Evolutionary conservation across 1,284 basidiomycete genomes (phyloP).

Genomic region (Psilocybe mexicana): DNA sequence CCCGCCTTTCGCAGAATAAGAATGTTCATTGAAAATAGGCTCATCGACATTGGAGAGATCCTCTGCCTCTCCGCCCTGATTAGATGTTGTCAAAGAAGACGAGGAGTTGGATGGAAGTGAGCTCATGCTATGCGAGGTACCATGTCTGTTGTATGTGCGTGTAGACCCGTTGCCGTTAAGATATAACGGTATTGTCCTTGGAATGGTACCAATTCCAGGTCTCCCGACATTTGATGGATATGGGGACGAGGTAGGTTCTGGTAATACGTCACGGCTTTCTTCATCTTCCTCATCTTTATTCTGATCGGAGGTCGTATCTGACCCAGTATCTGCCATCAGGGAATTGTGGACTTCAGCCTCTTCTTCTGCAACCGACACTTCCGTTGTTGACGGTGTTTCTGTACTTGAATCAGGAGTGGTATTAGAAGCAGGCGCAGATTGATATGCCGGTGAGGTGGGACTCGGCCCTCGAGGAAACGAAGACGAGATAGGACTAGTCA

Average conservation of each 20-base stretch:
- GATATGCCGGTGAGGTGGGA: slow-evolving; percentile 6
- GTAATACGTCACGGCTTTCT: slow-evolving; percentile 4
- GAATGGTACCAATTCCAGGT: slow-evolving; percentile 34
- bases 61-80: slow-evolving; percentile 14
- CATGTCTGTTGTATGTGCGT: slow-evolving; percentile 21
- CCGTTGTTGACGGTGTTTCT: not conserved
- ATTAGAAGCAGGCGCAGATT: not conserved
- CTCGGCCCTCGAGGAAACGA: slow-evolving; percentile 23
- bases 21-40: not conserved
- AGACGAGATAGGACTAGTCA: slow-evolving; percentile 30
- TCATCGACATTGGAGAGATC: slow-evolving; percentile 1
- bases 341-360: slow-evolving; percentile 12
- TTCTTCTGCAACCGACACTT: slow-evolving; percentile 11
- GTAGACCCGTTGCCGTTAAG: slow-evolving; percentile 12
- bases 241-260: slow-evolving; percentile 10
- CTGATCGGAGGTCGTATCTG: not conserved
- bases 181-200: slow-evolving; percentile 35
- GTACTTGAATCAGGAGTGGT: not conserved
- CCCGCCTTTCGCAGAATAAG: not conserved
- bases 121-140: slow-evolving; percentile 21
- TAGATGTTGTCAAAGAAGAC: slow-evolving; percentile 7
- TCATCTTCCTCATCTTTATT: slow-evolving; percentile 11
- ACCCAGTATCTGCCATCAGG: not conserved
- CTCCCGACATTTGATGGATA: slow-evolving; percentile 33
- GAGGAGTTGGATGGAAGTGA: slow-evolving; percentile 14